These are phyloP conservation scores for Aspergillus conjunctus DNA, from an alignment of 495 filamentous ascomycete species.

Conservation along the genomic window DNA sequence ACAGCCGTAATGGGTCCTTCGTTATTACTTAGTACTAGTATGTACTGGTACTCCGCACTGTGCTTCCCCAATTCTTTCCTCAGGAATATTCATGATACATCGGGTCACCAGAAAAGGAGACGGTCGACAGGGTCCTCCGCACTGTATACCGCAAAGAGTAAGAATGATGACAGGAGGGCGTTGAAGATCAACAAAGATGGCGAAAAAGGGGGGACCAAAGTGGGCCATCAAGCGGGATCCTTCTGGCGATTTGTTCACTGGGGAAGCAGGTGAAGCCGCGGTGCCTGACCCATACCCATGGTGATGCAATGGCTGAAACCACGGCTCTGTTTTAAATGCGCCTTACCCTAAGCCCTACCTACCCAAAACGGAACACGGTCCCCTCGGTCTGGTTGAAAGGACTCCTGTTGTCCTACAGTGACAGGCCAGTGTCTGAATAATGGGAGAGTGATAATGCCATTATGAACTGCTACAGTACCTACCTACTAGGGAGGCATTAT, in stretches of 20 bases:
- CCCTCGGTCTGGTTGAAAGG: neutral
- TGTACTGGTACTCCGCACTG: too few species aligned
- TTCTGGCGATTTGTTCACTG: neutral
- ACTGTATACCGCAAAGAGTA: neutral
- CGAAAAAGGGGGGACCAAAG: constrained; percentile 2
- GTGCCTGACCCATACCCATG: constrained; percentile 29
- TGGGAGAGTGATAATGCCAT: neutral
- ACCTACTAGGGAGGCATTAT: too few species aligned
- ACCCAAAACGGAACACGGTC: neutral
- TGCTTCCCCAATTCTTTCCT: too few species aligned
- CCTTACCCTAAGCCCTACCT: constrained; percentile 33
- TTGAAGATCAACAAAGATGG: neutral
- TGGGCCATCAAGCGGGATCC: constrained; percentile 11
- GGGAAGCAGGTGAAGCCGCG: constrained; percentile 13
- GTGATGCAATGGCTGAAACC: constrained; percentile 28
- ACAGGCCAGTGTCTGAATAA: too few species aligned
- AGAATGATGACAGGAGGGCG: neutral
- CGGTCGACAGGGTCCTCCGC: neutral
- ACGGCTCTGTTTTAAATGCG: constrained; percentile 19
- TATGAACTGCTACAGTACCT: too few species aligned
- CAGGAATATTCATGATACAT: too few species aligned
- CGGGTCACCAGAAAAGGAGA: neutral
- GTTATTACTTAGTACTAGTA: neutral
- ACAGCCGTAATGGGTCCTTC: neutral
- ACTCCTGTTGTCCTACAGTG: neutral